Base-by-base conservation (phyloP, 164 flowering plant genomes). In the Tetracentron sinense region DNA sequence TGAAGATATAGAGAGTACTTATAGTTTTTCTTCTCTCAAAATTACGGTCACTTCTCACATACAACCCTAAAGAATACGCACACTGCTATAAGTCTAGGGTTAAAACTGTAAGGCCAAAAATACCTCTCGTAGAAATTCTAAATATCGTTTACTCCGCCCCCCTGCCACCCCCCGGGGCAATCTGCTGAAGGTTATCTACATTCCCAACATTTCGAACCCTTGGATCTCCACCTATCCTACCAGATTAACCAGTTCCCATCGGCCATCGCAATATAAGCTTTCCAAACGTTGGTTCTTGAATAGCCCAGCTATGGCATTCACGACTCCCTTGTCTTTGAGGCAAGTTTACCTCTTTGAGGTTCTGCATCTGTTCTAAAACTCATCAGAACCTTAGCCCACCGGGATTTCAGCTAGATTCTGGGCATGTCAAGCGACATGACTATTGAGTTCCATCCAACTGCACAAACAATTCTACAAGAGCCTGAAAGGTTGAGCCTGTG, bases 361-460 rank as follows among this genome's bases (percentile, higher is more conserved):
- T 77, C 20, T 68, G 74, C 56, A 89, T 94, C 75, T 91, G 96
- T 60, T 94, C 95, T 64, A 91, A 63, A 59, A 83, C 95, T 75
- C 79, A 81, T 51, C 90, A 61, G 55, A 94, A 85, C 97, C 80
- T 78, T 91, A 0, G 96, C 98, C 92, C 96, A 94, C 58, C 79
- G 58, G 0, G 96, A 89, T 59, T 79, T 91, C 28, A 94, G 79
- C 66, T 76, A 65, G 50, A 91, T 82, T 17, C 98, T 96, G 0
- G 92, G 80, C 87, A 94, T 71, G 73, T 94, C 98, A 0, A 94
- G 85, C 6, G 87, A 61, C 59, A 30, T 86, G 3, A 94, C 96
- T 1, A 93, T 91, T 19, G 87, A 58, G 67, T 94, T 94, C 82
- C 75, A 65, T 27, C 95, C 96, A 14, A 94, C 62, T 27, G 97